A percentile compares a stretch with the other conserved stretches of the same genome.
Evolutionary conservation across 129 eudicot genomes (phyloP).

Genomic region (Chrysanthemum seticuspe): DNA sequence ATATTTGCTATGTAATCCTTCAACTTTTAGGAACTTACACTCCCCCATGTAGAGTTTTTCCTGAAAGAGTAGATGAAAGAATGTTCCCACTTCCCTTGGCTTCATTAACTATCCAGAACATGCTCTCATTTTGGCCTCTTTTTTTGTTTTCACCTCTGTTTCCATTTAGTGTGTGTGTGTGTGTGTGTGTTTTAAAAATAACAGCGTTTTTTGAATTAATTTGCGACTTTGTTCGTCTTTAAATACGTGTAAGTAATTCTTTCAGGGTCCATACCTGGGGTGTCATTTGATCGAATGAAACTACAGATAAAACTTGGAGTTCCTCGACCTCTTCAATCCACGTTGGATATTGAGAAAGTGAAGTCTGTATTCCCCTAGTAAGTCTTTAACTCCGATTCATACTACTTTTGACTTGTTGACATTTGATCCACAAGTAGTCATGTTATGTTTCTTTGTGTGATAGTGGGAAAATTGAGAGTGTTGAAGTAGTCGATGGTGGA

Average conservation of each 20-base stretch:
- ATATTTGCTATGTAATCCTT: too few relatives aligned
- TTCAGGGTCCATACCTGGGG: constrained; percentile 89
- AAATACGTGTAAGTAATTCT: neutral
- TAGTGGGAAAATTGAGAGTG: constrained; percentile 65
- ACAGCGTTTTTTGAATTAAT: neutral
- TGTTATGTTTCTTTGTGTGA: neutral
- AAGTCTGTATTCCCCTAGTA: constrained; percentile 97
- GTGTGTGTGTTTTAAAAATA: neutral
- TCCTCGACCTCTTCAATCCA: constrained; percentile 70
- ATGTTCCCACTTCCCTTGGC: too few relatives aligned
- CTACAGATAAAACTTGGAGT: constrained; percentile 92
- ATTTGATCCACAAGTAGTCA: neutral
- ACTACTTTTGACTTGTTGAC: constrained; percentile 7
- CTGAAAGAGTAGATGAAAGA: too few relatives aligned
- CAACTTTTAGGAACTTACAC: too few relatives aligned
- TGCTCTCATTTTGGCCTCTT: too few relatives aligned
- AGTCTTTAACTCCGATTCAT: constrained; percentile 24
- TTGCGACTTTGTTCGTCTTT: constrained; percentile 10
- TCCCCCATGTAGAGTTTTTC: too few relatives aligned
- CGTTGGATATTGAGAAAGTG: constrained; percentile 81
- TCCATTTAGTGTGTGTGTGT: too few relatives aligned
- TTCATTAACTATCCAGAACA: too few relatives aligned
- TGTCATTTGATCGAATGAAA: constrained; percentile 84
- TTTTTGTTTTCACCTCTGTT: too few relatives aligned
- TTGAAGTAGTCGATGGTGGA: constrained; percentile 96